Conservation (phyloP, 208 protist species). For the Blastocrithidia nonstop region DNA sequence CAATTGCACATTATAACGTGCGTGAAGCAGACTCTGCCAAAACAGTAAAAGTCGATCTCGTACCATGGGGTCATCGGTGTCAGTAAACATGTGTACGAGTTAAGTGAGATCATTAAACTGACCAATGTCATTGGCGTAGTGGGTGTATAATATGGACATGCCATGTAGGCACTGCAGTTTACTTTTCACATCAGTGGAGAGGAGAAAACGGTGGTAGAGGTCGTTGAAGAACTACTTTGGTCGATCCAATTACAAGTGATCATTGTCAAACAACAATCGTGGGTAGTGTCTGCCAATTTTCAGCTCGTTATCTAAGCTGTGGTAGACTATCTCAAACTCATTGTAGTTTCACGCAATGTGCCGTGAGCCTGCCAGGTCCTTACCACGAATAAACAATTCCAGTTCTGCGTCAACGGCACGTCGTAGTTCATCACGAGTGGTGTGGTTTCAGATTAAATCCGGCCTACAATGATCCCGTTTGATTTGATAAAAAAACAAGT, state of each 20-base stretch:
- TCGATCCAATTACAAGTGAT: slow-evolving; percentile 41
- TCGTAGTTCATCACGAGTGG: slow-evolving; percentile 77
- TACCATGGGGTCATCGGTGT: slow-evolving; percentile 57
- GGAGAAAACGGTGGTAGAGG: slow-evolving; percentile 87
- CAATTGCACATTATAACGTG: slow-evolving; percentile 78
- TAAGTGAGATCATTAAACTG: slow-evolving; percentile 78
- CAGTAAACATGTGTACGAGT: slow-evolving; percentile 62
- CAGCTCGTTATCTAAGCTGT: slow-evolving; percentile 75
- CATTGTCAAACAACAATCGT: slow-evolving; percentile 75
- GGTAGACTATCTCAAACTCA: slow-evolving; percentile 89
- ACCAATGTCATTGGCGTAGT: slow-evolving; percentile 67
- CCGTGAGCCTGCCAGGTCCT: slow-evolving; percentile 14
- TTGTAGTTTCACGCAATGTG: slow-evolving; percentile 84
- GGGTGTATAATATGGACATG: slow-evolving; percentile 79
- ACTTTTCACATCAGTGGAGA: too few relatives aligned
- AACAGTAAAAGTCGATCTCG: slow-evolving; percentile 83
- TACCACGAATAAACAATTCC: slow-evolving; percentile 29
- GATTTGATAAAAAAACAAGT: slow-evolving; percentile 80
- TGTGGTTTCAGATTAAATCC: slow-evolving; percentile 90
- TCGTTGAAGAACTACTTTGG: slow-evolving; percentile 87
- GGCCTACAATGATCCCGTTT: slow-evolving; percentile 72
- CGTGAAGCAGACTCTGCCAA: slow-evolving; percentile 39
- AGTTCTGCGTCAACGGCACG: slow-evolving; percentile 80
- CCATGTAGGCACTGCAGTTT: slow-evolving; percentile 80
- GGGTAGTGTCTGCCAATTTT: slow-evolving; percentile 82